Percentiles rank a stretch among this genome's conserved stretches.
These are phyloP conservation scores for Ophiostoma ulmi DNA, from an alignment of 2,329 filamentous ascomycete species.

Conservation along the genomic window DNA sequence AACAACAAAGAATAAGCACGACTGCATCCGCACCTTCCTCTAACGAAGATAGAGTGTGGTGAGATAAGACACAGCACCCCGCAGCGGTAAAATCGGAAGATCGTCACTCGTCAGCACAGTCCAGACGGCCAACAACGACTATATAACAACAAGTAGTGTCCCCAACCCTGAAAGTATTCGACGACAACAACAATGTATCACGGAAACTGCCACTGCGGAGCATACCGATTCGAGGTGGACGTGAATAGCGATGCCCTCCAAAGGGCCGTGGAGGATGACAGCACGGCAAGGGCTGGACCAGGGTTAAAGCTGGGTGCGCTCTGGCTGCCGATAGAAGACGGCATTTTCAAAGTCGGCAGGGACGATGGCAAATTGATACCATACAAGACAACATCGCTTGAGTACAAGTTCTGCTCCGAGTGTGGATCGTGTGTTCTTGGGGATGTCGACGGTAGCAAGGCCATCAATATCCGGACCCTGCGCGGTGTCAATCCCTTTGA, in stretches of 20 bases:
- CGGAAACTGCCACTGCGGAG: slow-evolving; percentile 26
- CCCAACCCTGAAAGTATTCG: neutral
- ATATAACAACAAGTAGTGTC: neutral
- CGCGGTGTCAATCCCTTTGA: slow-evolving; percentile 19
- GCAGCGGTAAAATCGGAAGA: neutral
- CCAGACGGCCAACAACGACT: neutral
- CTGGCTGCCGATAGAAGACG: slow-evolving; percentile 5
- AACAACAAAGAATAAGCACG: neutral
- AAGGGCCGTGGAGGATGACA: neutral
- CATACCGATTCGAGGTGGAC: slow-evolving; percentile 23
- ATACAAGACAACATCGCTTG: neutral
- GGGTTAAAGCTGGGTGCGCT: slow-evolving; percentile 20
- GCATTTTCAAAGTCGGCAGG: neutral
- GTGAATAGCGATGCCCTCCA: neutral
- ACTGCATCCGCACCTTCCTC: neutral
- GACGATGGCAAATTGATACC: slow-evolving; percentile 14
- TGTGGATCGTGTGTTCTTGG: slow-evolving; percentile 22
- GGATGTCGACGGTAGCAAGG: neutral
- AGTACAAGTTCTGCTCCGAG: slow-evolving; percentile 22
- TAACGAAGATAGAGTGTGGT: neutral
- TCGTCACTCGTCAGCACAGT: neutral
- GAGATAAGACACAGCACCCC: neutral
- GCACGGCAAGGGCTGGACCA: neutral
- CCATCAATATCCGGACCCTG: slow-evolving; percentile 20
- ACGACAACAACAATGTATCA: slow-evolving; percentile 15